A percentile compares a stretch with the other conserved stretches of the same genome.
These are phyloP conservation scores for Paradendryphiella salina DNA, from an alignment of 2,329 filamentous ascomycete species.

Conservation along the genomic window DNA sequence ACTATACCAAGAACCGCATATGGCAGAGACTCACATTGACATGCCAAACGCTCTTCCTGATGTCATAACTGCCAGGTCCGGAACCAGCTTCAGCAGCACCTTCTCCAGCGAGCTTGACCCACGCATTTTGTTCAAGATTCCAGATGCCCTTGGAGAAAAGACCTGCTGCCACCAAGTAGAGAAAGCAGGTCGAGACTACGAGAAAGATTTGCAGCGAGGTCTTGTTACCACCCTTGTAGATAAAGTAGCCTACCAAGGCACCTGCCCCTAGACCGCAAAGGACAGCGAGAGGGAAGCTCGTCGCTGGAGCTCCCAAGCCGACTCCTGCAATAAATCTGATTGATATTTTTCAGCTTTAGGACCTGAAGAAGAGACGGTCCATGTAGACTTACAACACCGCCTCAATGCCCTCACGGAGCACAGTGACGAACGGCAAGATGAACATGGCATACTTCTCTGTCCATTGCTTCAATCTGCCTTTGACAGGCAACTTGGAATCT, in stretches of 20 bases:
- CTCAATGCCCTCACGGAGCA: conserved; percentile 84
- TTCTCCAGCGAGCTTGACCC: conserved; percentile 66
- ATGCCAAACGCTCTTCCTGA: conserved; percentile 78
- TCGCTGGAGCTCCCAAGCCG: conserved; percentile 72
- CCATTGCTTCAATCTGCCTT: conserved; percentile 62
- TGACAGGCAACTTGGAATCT: conserved; percentile 47
- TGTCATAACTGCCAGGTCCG: conserved; percentile 78
- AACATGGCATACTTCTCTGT: conserved; percentile 85
- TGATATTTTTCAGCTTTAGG: background rate
- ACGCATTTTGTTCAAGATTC: conserved; percentile 70
- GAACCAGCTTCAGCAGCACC: conserved; percentile 65
- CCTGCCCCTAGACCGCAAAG: conserved; percentile 72
- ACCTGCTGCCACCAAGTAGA: conserved; percentile 83
- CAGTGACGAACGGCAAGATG: conserved; percentile 80
- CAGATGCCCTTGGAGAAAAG: conserved; percentile 78
- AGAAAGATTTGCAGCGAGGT: conserved; percentile 74
- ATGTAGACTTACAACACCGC: conserved; percentile 63
- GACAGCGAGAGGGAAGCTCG: conserved; percentile 76
- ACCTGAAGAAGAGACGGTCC: background rate
- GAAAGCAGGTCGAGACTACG: conserved; percentile 77
- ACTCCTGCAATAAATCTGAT: conserved; percentile 77
- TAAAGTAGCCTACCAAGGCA: conserved; percentile 66
- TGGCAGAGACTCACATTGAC: conserved; percentile 64
- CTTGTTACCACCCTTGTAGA: conserved; percentile 75
- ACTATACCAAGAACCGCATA: background rate